Evolutionary conservation across 768 basidiomycete species (phyloP).

Genomic region (Kwoniella sp.): DNA sequence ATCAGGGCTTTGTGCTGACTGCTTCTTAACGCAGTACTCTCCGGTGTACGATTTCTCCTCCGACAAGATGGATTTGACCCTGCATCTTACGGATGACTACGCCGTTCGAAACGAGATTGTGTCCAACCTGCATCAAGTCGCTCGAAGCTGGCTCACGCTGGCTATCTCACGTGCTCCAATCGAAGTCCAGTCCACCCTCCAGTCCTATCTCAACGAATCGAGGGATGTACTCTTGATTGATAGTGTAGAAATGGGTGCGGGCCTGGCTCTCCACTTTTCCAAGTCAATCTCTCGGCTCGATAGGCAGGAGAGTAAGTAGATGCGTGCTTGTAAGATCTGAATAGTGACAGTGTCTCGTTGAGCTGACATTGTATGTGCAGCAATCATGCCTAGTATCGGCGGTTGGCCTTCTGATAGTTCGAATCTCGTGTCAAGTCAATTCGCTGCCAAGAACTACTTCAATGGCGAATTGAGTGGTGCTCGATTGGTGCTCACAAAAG

Average conservation of each 20-base stretch:
- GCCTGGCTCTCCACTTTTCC: slow-evolving; percentile 81
- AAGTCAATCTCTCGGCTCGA: slow-evolving; percentile 77
- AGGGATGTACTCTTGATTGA: slow-evolving; percentile 71
- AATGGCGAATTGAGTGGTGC: slow-evolving; percentile 83
- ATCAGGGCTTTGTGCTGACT: slow-evolving; percentile 47
- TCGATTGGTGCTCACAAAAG: slow-evolving; percentile 40
- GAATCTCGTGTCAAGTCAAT: slow-evolving; percentile 77
- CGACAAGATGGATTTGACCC: slow-evolving; percentile 69
- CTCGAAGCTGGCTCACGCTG: slow-evolving; percentile 80
- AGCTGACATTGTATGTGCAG: slow-evolving; percentile 25
- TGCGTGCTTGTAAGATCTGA: not conserved
- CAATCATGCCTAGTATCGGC: slow-evolving; percentile 56
- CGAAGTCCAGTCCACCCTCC: slow-evolving; percentile 87
- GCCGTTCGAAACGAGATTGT: slow-evolving; percentile 81
- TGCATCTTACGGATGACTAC: slow-evolving; percentile 85
- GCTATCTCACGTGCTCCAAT: slow-evolving; percentile 86
- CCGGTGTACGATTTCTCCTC: slow-evolving; percentile 82
- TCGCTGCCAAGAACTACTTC: slow-evolving; percentile 88
- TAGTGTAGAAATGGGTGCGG: slow-evolving; percentile 85
- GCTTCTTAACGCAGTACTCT: slow-evolving; percentile 69
- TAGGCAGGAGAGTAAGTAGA: slow-evolving; percentile 64
- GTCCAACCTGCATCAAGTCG: slow-evolving; percentile 70
- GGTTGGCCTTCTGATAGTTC: slow-evolving; percentile 77
- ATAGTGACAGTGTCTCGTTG: not conserved
- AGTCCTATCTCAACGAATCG: slow-evolving; percentile 84